Conservation (phyloP, 768 basidiomycete genomes). For the Trametes punicea region DNA sequence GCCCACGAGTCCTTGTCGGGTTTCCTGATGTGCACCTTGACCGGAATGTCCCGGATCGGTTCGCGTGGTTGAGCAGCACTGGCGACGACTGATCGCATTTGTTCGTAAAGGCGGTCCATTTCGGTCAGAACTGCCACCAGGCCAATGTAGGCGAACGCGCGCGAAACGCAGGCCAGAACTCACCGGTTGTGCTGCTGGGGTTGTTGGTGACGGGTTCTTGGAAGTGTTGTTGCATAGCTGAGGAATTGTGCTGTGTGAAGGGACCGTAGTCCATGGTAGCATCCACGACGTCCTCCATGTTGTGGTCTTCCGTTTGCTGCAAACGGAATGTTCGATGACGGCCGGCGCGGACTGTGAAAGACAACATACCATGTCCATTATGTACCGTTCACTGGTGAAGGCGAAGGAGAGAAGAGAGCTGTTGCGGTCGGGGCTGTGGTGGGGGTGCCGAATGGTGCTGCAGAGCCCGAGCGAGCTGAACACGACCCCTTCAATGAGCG, state of each 20-base stretch:
- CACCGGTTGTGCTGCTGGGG: constrained; percentile 6
- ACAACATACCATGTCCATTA: constrained; percentile 17
- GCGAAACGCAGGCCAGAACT: constrained; percentile 12
- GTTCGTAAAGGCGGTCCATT: constrained; percentile 23
- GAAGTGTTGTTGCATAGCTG: constrained; percentile 5
- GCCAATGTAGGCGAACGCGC: constrained; percentile 16
- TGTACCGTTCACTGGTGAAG: neutral
- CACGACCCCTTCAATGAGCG: constrained; percentile 16
- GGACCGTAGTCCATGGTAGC: constrained; percentile 17
- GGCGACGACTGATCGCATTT: constrained; percentile 21
- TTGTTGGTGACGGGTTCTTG: neutral
- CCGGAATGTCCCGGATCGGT: constrained; percentile 60
- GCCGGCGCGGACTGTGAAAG: neutral
- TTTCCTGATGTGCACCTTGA: constrained; percentile 80
- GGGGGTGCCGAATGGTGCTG: constrained; percentile 2
- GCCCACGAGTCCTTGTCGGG: constrained; percentile 80
- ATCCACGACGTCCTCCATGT: constrained; percentile 26
- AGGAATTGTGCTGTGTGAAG: constrained; percentile 4
- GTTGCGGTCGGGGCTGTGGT: constrained; percentile 3
- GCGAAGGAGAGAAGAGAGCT: neutral
- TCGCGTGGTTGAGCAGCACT: constrained; percentile 14
- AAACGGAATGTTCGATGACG: neutral
- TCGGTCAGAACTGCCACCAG: constrained; percentile 23
- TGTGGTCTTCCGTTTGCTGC: constrained; percentile 20
- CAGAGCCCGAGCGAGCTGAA: constrained; percentile 14